Conservation (phyloP, 2,329 filamentous ascomycete genomes). For the Hymenoscyphus fructigenus region DNA sequence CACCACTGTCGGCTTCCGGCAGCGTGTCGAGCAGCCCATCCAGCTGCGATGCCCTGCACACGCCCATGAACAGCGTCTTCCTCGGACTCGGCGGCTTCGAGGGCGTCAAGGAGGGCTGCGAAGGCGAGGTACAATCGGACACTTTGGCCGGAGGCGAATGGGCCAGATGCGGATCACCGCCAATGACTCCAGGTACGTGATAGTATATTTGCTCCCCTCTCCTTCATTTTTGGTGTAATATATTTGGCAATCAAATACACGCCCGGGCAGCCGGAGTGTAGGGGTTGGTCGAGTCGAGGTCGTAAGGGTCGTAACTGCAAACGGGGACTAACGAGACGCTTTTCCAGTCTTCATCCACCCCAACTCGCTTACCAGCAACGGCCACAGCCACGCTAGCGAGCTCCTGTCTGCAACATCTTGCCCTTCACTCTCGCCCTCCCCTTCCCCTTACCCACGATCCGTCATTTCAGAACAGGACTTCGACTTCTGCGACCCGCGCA, state of each 20-base stretch:
- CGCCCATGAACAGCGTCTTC: slow-evolving; percentile 79
- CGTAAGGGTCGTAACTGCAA: neutral
- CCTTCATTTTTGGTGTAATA: neutral
- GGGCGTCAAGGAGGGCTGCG: slow-evolving; percentile 68
- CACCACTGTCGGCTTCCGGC: slow-evolving; percentile 79
- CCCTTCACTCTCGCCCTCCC: slow-evolving; percentile 84
- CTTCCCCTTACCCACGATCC: slow-evolving; percentile 73
- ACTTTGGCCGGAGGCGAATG: slow-evolving; percentile 73
- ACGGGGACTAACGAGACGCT: neutral
- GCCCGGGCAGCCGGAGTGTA: neutral
- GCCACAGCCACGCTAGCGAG: slow-evolving; percentile 58
- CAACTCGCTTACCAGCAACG: slow-evolving; percentile 53
- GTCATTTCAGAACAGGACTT: slow-evolving; percentile 67
- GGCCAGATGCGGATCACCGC: slow-evolving; percentile 75
- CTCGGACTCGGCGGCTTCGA: slow-evolving; percentile 68
- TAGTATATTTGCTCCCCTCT: neutral
- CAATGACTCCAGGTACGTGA: slow-evolving; percentile 87
- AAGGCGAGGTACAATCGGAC: slow-evolving; percentile 69
- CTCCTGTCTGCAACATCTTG: slow-evolving; percentile 71
- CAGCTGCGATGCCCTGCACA: slow-evolving; percentile 72
- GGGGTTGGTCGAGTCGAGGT: neutral
- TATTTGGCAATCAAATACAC: slow-evolving; percentile 4
- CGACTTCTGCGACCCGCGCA: slow-evolving; percentile 88
- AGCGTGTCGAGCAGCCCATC: slow-evolving; percentile 86
- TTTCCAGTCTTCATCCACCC: slow-evolving; percentile 63